Conservation (phyloP, 2,329 filamentous ascomycete species). For the Fusarium foetens region DNA sequence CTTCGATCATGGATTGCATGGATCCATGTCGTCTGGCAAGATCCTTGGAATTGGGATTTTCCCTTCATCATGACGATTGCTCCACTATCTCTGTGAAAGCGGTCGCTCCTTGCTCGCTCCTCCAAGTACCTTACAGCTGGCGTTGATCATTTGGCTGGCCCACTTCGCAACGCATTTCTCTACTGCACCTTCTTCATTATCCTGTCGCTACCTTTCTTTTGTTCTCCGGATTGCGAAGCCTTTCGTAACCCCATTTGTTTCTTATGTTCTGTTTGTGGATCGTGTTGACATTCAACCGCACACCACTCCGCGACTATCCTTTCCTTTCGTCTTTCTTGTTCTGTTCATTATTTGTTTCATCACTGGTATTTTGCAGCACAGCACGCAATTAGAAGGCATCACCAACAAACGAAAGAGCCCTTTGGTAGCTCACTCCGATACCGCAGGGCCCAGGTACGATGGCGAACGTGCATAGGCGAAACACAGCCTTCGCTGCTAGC, state of each 20-base stretch:
- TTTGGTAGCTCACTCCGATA: constrained; percentile 9
- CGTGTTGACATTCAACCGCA: constrained; percentile 8
- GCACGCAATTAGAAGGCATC: constrained; percentile 13
- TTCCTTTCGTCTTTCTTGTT: constrained; percentile 1
- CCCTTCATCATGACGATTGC: constrained; percentile 35
- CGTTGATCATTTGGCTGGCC: constrained; percentile 24
- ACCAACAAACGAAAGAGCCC: constrained; percentile 17
- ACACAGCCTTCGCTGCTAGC: constrained; percentile 72
- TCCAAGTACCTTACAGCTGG: constrained; percentile 4
- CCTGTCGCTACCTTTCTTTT: constrained; percentile 22
- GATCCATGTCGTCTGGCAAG: background rate
- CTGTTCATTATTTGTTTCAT: constrained; percentile 9
- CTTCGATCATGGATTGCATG: constrained; percentile 5
- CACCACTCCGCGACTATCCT: background rate
- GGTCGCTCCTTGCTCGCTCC: background rate
- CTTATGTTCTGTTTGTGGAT: constrained; percentile 17
- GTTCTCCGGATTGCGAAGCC: constrained; percentile 10
- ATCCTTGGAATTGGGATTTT: constrained; percentile 42
- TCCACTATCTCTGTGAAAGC: constrained; percentile 2
- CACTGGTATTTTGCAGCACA: background rate
- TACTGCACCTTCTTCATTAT: background rate
- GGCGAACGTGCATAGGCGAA: constrained; percentile 54
- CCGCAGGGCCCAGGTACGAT: constrained; percentile 18
- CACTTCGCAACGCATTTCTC: constrained; percentile 22
- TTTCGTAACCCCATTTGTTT: constrained; percentile 15